Percentiles rank a stretch among this genome's conserved stretches.
These are phyloP conservation scores for Fragaria nilgerrensis DNA, from an alignment of 306 rosid species.

Conservation along the genomic window DNA sequence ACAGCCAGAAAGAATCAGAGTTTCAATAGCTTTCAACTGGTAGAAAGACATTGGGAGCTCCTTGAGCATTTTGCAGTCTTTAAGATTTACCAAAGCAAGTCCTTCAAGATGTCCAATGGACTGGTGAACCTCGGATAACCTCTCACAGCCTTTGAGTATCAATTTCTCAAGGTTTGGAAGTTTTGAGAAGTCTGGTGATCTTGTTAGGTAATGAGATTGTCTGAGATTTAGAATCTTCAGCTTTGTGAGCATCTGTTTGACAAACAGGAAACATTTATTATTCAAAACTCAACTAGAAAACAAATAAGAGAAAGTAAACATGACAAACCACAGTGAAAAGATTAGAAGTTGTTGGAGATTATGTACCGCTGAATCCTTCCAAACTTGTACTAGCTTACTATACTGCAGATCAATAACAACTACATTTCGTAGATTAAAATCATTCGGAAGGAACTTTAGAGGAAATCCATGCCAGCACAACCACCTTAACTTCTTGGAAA, in stretches of 20 bases:
- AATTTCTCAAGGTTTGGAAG: slow-evolving; percentile 42
- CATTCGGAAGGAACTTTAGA: background rate
- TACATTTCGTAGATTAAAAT: background rate
- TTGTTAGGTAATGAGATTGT: slow-evolving; percentile 27
- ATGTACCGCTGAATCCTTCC: background rate
- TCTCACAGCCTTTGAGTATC: slow-evolving; percentile 26
- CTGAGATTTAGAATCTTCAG: slow-evolving; percentile 28
- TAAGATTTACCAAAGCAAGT: slow-evolving; percentile 30
- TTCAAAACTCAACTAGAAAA: background rate
- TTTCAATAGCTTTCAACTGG: slow-evolving; percentile 29
- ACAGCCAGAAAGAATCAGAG: slow-evolving; percentile 44
- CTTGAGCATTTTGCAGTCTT: slow-evolving; percentile 22
- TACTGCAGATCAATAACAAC: background rate
- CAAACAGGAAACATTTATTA: background rate
- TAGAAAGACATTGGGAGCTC: slow-evolving; percentile 25
- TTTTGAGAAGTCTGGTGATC: slow-evolving; percentile 36
- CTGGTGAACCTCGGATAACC: slow-evolving; percentile 7
- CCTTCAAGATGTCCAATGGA: slow-evolving; percentile 22
- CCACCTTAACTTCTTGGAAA: background rate
- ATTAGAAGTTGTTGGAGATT: background rate
- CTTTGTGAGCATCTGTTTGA: background rate
- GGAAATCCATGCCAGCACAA: background rate
- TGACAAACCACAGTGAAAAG: background rate
- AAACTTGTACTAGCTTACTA: background rate
- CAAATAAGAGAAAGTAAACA: too few relatives aligned